Evolutionary conservation across 208 protist species (phyloP).

Genomic region (Balamuthia mandrillaris): DNA sequence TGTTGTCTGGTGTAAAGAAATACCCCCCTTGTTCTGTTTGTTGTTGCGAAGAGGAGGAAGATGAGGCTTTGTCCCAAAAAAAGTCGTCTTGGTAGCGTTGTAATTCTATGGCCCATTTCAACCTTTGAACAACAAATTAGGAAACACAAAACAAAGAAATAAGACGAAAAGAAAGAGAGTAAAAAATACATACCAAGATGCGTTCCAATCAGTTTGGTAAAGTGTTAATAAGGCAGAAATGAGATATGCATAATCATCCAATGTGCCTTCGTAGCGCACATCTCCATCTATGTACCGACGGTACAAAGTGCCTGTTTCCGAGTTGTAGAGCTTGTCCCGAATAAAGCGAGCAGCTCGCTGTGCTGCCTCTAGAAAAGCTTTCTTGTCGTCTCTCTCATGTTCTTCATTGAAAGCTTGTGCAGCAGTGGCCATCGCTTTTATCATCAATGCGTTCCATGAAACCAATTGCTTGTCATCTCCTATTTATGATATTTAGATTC

Average conservation of each 20-base stretch:
- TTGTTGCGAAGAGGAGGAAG: too few species aligned
- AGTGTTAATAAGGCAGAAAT: background rate
- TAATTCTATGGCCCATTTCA: background rate
- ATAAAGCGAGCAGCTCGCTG: conserved; percentile 42
- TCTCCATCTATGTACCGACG: conserved; percentile 4
- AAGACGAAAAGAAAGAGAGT: too few species aligned
- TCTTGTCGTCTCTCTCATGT: too few species aligned
- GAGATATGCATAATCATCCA: conserved; percentile 26
- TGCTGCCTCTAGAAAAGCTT: background rate
- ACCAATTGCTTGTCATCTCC: conserved; percentile 50
- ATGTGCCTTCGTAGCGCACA: background rate
- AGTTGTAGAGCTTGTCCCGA: conserved; percentile 9
- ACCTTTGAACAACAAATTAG: too few species aligned
- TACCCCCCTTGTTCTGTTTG: background rate
- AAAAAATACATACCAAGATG: too few species aligned
- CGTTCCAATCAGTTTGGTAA: conserved; percentile 27
- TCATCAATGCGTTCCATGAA: conserved; percentile 54
- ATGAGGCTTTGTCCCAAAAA: too few species aligned
- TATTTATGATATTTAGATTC: background rate
- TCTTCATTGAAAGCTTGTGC: conserved; percentile 14
- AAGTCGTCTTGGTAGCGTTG: background rate
- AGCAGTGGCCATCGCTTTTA: conserved; percentile 34
- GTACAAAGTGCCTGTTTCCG: background rate
- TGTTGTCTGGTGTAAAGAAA: background rate
- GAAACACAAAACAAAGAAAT: too few species aligned